phyloP scores from a whole-genome alignment of 225 moss, liverwort and hornwort genomes.

The Polytrichum formosum region DNA sequence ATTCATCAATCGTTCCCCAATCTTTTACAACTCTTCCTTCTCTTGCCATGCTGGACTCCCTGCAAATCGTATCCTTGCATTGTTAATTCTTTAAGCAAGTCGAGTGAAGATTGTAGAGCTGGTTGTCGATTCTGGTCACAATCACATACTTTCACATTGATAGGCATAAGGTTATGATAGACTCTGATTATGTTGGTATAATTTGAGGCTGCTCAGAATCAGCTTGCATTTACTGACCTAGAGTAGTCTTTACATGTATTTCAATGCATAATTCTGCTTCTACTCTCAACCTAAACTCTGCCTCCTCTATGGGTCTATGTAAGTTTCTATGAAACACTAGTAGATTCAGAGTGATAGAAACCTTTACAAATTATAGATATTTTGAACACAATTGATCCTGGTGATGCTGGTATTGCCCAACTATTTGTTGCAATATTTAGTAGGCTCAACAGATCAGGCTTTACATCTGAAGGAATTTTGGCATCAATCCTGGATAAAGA shows the following conservation, averaged over 20 bases:
- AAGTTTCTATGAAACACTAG: too few relatives aligned
- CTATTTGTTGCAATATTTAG: slow-evolving; percentile 63
- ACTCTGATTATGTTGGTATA: too few relatives aligned
- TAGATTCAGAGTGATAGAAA: slow-evolving; percentile 10
- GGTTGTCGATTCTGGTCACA: not conserved
- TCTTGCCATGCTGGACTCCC: slow-evolving; percentile 78
- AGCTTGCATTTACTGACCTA: too few relatives aligned
- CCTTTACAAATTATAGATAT: slow-evolving; percentile 76
- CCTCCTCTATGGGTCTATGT: too few relatives aligned
- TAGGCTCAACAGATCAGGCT: slow-evolving; percentile 25
- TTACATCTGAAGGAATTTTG: slow-evolving; percentile 15
- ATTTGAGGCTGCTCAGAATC: too few relatives aligned
- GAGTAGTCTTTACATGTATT: too few relatives aligned
- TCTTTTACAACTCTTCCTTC: slow-evolving; percentile 85
- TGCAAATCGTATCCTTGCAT: slow-evolving; percentile 83
- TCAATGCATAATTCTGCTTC: too few relatives aligned
- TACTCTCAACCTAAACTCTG: too few relatives aligned
- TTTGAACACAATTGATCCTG: slow-evolving; percentile 51
- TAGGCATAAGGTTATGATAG: too few relatives aligned
- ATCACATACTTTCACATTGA: too few relatives aligned
- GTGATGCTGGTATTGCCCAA: slow-evolving; percentile 44
- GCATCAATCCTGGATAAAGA: slow-evolving; percentile 12
- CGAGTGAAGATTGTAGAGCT: not conserved
- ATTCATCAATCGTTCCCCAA: slow-evolving; percentile 66
- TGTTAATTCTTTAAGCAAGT: too few relatives aligned